Evolutionary conservation across 2,329 filamentous ascomycete genomes (phyloP).

Genomic region (Xylariaceae sp.): DNA sequence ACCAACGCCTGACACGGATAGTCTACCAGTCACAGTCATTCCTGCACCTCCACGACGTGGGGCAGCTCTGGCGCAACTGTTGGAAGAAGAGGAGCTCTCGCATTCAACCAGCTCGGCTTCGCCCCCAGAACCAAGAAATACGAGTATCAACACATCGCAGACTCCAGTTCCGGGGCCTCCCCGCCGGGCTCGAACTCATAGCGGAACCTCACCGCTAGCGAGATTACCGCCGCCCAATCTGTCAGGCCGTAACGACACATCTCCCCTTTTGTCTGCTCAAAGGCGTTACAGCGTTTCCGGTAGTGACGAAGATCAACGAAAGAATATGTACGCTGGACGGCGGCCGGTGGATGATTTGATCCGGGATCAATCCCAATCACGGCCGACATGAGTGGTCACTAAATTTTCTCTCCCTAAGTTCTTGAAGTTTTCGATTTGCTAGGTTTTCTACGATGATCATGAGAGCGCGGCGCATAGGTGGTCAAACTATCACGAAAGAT

Average conservation of each 20-base stretch:
- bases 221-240: constrained; percentile 16
- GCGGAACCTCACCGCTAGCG: constrained; percentile 12
- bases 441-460: constrained; percentile 9
- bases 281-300: constrained; percentile 13
- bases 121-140: constrained; percentile 8
- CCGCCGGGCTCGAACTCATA: constrained; percentile 14
- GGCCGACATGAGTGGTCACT: constrained; percentile 7
- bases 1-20: constrained; percentile 49
- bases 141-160: constrained; percentile 7
- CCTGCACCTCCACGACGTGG: constrained; percentile 57
- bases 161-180: constrained; percentile 14
- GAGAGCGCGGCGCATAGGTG: constrained; percentile 17
- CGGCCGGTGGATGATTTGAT: constrained; percentile 26
- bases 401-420: neutral
- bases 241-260: constrained; percentile 19
- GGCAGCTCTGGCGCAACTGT: constrained; percentile 49
- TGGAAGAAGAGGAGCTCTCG: constrained; percentile 46
- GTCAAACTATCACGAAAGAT: constrained; percentile 2
- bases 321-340: constrained; percentile 20
- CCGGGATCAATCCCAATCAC: constrained; percentile 13
- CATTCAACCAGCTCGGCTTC: constrained; percentile 9
- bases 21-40: constrained; percentile 55
- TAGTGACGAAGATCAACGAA: constrained; percentile 17
- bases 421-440: constrained; percentile 7
- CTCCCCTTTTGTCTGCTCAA: constrained; percentile 12